Percentiles rank a stretch among this genome's conserved stretches.
These are phyloP conservation scores for Trichoderma polysporum DNA, from an alignment of 2,329 filamentous ascomycete species.

Conservation along the genomic window DNA sequence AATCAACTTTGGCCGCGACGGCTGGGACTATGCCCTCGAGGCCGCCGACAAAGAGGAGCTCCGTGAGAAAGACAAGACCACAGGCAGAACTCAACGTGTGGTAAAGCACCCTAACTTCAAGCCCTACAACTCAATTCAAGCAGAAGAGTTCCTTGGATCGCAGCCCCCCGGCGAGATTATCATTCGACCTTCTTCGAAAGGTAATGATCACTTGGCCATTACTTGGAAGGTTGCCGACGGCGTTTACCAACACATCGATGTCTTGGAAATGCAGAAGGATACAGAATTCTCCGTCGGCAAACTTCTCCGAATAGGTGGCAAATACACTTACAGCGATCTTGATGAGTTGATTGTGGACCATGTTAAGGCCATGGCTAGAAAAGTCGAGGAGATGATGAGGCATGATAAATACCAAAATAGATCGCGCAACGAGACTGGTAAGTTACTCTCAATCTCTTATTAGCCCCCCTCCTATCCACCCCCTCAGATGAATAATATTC, in stretches of 20 bases:
- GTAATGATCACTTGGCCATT: slow-evolving; percentile 89
- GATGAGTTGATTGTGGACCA: slow-evolving; percentile 97
- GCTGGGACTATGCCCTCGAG: slow-evolving; percentile 87
- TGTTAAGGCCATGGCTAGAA: slow-evolving; percentile 95
- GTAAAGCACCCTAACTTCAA: slow-evolving; percentile 98
- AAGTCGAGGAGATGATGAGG: slow-evolving; percentile 93
- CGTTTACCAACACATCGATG: slow-evolving; percentile 97
- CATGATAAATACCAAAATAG: slow-evolving; percentile 91
- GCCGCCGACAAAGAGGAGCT: slow-evolving; percentile 77
- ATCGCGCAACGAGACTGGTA: slow-evolving; percentile 80
- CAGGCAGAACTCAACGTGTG: slow-evolving; percentile 84
- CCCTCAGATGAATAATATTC: neutral
- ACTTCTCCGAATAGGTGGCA: slow-evolving; percentile 79
- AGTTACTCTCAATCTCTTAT: slow-evolving; percentile 38
- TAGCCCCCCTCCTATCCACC: neutral
- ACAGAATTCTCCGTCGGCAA: slow-evolving; percentile 93
- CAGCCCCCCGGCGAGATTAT: slow-evolving; percentile 87
- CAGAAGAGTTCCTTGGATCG: slow-evolving; percentile 87
- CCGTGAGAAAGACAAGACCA: slow-evolving; percentile 80
- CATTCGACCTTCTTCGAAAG: slow-evolving; percentile 92
- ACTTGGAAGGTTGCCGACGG: slow-evolving; percentile 98
- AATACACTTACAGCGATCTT: slow-evolving; percentile 90
- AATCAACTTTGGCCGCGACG: slow-evolving; percentile 70
- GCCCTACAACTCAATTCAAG: slow-evolving; percentile 87
- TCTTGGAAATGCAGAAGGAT: slow-evolving; percentile 93